Evolutionary conservation across 441 rosid genomes (phyloP), one percentile per base, ranked within the genome.

Genomic region (Mallotus repandus): DNA sequence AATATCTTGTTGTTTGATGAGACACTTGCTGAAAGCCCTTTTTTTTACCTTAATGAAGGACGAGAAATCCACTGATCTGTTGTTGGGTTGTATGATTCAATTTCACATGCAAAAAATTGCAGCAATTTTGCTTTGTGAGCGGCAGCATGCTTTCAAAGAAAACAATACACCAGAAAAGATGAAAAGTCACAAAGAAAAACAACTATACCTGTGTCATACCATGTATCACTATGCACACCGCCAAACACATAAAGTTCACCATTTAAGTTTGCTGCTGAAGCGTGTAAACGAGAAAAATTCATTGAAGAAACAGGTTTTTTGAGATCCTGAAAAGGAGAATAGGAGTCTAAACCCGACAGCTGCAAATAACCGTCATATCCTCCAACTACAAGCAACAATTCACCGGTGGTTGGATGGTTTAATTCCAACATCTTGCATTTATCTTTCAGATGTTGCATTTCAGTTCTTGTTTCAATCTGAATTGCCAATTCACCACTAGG

Each of bases 21-120:
- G 69, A 87, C 91, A 75, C 88, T 91, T 64, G 88, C 96, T 80
- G 89, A 81, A 80, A 84, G 79, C 53, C 93, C 96, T 81, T 84
- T 90, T 60, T 55, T 70, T 74, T 63, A 71, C 62, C 73, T 84
- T 60, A 90, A 78, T 15, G 93, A 71, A 41, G 93, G 89, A 78
- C 84, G 73, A 56, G 56, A 41, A 68, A 89, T 84, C 98, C 97
- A 94, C 71, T 71, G 76, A 50, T 91, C 83, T 79, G 69, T 80
- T 68, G 69, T 61, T 73, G 81, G 81, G 74, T 59, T 86, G 84
- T 90, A 94, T 75, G 91, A 86, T 82, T 91, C 96, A 75, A 77
- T 97, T 94, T 76, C 78, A 80, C 59, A 79, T n/a, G 65, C 46
- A 57, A 25, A 49, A 12, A 72, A 35, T 46, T 19, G 49, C n/a